A percentile compares a stretch with the other conserved stretches of the same genome.
phyloP scores from a whole-genome alignment of 192 early-diverging fungal genomes.

The Backusella psychrophila region DNA sequence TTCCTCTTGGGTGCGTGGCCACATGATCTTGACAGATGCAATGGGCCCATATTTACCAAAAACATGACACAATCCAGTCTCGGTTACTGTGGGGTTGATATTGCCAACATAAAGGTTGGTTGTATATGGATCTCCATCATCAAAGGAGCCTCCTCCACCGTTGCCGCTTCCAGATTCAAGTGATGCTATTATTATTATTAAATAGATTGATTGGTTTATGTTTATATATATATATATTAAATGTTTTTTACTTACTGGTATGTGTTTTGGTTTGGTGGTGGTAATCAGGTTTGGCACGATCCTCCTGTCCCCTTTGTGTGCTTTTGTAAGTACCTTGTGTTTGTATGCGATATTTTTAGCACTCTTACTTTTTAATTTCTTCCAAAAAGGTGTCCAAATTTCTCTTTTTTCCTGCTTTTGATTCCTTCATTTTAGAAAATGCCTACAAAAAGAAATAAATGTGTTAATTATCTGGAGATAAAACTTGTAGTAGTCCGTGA shows the following conservation, averaged over 20 bases:
- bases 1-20: slow-evolving; percentile 87
- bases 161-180: neutral
- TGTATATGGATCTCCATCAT: slow-evolving; percentile 69
- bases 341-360: neutral
- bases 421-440: slow-evolving; percentile 23
- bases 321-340: neutral
- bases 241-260: slow-evolving; percentile 1
- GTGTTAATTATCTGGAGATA: neutral
- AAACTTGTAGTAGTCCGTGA: neutral
- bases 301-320: slow-evolving; percentile 57
- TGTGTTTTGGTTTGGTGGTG: slow-evolving; percentile 41
- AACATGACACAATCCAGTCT: slow-evolving; percentile 65
- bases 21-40: slow-evolving; percentile 93
- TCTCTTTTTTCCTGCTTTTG: slow-evolving; percentile 64
- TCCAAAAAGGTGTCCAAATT: slow-evolving; percentile 83
- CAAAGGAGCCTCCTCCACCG: slow-evolving; percentile 51
- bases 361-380: slow-evolving; percentile 68
- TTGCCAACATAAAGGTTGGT: slow-evolving; percentile 89
- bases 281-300: slow-evolving; percentile 46
- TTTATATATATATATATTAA: neutral
- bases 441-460: neutral
- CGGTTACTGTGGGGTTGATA: slow-evolving; percentile 67
- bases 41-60: slow-evolving; percentile 87
- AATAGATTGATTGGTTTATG: neutral
- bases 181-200: neutral